Evolutionary conservation across 805 yeast genomes (phyloP), one percentile per base, ranked within the genome.

Genomic region (Clavispora asparagi): DNA sequence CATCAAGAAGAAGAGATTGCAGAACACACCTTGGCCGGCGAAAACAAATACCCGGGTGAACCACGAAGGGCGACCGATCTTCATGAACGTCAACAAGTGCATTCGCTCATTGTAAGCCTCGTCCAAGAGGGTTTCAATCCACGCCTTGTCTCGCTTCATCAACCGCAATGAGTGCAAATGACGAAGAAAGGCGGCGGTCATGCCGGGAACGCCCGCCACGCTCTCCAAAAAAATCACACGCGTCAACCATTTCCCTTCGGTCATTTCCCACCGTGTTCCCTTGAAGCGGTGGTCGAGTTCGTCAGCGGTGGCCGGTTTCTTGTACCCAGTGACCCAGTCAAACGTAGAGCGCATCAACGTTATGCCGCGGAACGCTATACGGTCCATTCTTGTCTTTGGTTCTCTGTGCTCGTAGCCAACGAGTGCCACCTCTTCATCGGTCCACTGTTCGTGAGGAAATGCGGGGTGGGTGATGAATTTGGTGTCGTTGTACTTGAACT

Each of bases 151-250:
- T 48, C 90, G 65, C 56, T 73, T 73, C 53, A 85, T 67, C 42
- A 82, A 61, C 52, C 91, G 67, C 41, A 84, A 60, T 2, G 87
- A 77, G 51, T 81, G 82, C 55, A 84, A 70, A 59, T 85, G 90
- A 47, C 90, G 74, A 38, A 85, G 62, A 64, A 83, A 84, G 1
- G 85, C 85, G 3, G 87, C 91, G 40, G 81, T 85, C 73, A 82
- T 78, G 10, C 91, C 90, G 1, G 91, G 91, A n/a, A 84, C 87
- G 8, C 88, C 90, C 5, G 91, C 91, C 46, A 85, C 73, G 49
- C 82, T 76, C 61, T 84, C 91, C 53, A 84, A 71, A 55, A 85
- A 82, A 33, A 85, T 77, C 46, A 77, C 64, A 44, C 85, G 62
- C 7, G 80, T 76, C 47, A 85, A 55, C 90, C 90, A 85, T 57